These are phyloP conservation scores for Ottelia alismoides DNA, from an alignment of 106 monocot species.

Conservation along the genomic window DNA sequence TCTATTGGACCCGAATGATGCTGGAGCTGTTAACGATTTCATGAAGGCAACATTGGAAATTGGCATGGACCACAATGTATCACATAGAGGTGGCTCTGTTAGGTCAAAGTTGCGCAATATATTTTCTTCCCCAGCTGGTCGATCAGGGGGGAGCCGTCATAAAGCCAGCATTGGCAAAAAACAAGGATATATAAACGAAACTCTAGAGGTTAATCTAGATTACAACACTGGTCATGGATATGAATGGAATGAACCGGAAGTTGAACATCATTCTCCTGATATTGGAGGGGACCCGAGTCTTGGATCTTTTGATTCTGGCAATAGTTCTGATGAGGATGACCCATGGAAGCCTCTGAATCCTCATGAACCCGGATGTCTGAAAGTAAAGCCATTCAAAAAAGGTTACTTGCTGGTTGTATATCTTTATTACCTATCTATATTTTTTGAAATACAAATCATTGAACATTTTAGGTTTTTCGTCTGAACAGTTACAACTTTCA, in stretches of 20 bases:
- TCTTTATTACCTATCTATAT: no score
- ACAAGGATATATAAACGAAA: conserved; percentile 18
- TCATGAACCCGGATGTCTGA: conserved; percentile 79
- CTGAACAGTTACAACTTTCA: conserved; percentile 43
- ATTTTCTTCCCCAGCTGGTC: conserved; percentile 35
- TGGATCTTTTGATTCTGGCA: conserved; percentile 22
- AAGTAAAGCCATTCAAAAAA: conserved; percentile 64
- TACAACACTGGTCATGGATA: conserved; percentile 12
- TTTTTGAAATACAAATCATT: no score
- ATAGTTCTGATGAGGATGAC: conserved; percentile 51
- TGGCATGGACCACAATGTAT: conserved; percentile 19
- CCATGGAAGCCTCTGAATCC: conserved; percentile 97
- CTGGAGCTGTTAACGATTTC: conserved; percentile 47
- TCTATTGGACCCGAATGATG: conserved; percentile 82
- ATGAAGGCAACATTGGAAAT: conserved; percentile 22
- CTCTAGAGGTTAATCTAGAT: conserved; percentile 13
- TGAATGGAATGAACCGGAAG: conserved; percentile 15
- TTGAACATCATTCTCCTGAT: conserved; percentile 13
- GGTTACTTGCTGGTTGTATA: conserved; percentile 19
- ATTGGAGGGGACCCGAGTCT: conserved; percentile 23
- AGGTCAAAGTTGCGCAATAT: conserved; percentile 29
- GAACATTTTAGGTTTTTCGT: no score
- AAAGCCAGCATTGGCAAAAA: conserved; percentile 29
- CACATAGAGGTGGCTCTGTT: conserved; percentile 20
- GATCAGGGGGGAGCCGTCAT: conserved; percentile 27